Evolutionary conservation across 1,139 yeast genomes (phyloP).

Genomic region (Geotrichum europaeum): DNA sequence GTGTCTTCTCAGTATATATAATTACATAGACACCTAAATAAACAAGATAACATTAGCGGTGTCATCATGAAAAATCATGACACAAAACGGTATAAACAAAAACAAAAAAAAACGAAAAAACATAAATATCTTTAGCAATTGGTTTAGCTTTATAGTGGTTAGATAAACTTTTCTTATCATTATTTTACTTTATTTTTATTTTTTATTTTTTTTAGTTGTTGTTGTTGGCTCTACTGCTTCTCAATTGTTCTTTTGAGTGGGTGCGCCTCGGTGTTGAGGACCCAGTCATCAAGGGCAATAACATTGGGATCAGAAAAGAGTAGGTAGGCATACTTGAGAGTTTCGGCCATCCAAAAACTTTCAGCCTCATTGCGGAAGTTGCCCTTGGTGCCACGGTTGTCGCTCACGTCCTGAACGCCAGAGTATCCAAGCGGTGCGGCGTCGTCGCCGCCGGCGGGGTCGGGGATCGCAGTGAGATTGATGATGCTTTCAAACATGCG

Average conservation of each 20-base stretch:
- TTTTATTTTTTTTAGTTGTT: background rate
- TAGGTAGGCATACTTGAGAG: slow-evolving; percentile 66
- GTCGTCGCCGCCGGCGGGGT: slow-evolving; percentile 31
- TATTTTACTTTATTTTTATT: background rate
- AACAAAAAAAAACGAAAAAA: background rate
- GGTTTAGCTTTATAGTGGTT: too few relatives aligned
- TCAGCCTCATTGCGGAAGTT: slow-evolving; percentile 45
- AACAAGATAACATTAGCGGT: too few relatives aligned
- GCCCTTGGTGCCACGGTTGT: slow-evolving; percentile 20
- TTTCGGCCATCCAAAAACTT: slow-evolving; percentile 76
- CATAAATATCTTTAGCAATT: background rate
- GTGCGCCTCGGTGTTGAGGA: slow-evolving; percentile 77
- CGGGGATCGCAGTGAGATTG: slow-evolving; percentile 23
- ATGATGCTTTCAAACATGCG: slow-evolving; percentile 52
- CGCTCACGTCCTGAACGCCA: slow-evolving; percentile 50
- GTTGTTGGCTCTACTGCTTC: background rate
- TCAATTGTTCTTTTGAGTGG: slow-evolving; percentile 45
- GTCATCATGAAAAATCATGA: too few relatives aligned
- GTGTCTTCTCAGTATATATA: background rate
- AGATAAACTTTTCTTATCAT: too few relatives aligned
- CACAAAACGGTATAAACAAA: background rate
- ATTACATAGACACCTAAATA: too few relatives aligned
- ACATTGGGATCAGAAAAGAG: slow-evolving; percentile 57
- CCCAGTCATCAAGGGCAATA: slow-evolving; percentile 60
- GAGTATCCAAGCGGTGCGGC: slow-evolving; percentile 41